Conservation (phyloP, 192 early-diverging fungal genomes). For the Dissophora ornata region DNA sequence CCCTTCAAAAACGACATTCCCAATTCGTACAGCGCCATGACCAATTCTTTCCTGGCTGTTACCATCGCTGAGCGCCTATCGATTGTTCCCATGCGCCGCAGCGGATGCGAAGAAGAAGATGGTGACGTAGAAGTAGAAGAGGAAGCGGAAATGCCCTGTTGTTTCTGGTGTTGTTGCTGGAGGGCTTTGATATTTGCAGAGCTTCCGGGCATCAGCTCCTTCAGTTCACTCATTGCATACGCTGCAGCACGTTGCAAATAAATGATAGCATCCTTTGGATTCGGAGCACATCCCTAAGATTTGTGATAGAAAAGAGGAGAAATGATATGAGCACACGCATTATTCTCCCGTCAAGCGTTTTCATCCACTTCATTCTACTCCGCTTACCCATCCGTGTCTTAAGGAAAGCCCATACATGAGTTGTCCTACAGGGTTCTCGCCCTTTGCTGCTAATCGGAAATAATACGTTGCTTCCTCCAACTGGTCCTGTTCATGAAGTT, state of each 20-base stretch:
- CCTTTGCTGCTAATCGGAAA: slow-evolving; percentile 77
- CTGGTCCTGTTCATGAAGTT: slow-evolving; percentile 79
- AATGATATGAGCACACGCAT: slow-evolving; percentile 6
- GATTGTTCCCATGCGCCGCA: slow-evolving; percentile 30
- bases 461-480: slow-evolving; percentile 78
- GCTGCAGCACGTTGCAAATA: slow-evolving; percentile 81
- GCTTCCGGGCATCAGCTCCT: slow-evolving; percentile 38
- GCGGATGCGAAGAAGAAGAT: background rate
- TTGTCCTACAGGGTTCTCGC: slow-evolving; percentile 76
- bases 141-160: background rate
- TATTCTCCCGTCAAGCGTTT: background rate
- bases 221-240: slow-evolving; percentile 73
- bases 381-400: slow-evolving; percentile 80
- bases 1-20: slow-evolving; percentile 85
- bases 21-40: slow-evolving; percentile 86
- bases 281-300: slow-evolving; percentile 67
- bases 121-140: background rate
- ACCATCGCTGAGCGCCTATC: slow-evolving; percentile 28
- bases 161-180: slow-evolving; percentile 14
- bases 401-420: slow-evolving; percentile 83
- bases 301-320: background rate
- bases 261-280: slow-evolving; percentile 75
- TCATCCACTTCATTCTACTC: background rate
- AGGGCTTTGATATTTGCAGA: slow-evolving; percentile 28
- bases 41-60: slow-evolving; percentile 70